Conservation (phyloP, 129 eudicot species). For the Scalesia atractyloides region DNA sequence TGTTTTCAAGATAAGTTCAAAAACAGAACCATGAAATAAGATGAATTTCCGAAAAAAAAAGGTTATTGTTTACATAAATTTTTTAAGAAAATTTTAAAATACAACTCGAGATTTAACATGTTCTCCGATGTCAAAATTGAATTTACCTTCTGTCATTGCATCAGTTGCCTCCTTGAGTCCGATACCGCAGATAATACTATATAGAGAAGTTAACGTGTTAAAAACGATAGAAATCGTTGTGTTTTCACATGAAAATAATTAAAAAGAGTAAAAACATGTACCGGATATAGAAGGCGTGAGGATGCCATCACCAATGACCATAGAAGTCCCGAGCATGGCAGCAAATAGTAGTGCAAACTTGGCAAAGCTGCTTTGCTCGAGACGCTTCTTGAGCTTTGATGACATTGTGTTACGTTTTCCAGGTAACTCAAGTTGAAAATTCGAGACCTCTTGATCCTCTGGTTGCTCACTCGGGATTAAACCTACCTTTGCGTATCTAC, state of each 20-base stretch:
- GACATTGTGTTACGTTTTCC: conserved; percentile 31
- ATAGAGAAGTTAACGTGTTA: background rate
- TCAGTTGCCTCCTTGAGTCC: conserved; percentile 60
- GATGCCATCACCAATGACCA: conserved; percentile 76
- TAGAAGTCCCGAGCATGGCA: conserved; percentile 63
- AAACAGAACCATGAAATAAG: too few relatives aligned
- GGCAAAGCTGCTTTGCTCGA: conserved; percentile 51
- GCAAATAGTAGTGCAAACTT: conserved; percentile 48
- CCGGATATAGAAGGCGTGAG: conserved; percentile 78
- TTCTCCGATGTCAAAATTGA: background rate
- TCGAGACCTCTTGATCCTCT: conserved; percentile 57
- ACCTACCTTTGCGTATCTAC: conserved; percentile 58
- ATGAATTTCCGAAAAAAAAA: too few relatives aligned
- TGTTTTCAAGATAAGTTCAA: too few relatives aligned
- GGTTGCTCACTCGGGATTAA: conserved; percentile 57
- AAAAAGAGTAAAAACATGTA: background rate
- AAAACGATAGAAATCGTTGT: background rate
- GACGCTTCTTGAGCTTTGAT: conserved; percentile 39
- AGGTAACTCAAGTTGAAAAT: conserved; percentile 41
- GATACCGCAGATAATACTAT: conserved; percentile 70
- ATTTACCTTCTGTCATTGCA: conserved; percentile 50
- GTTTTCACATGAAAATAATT: background rate
- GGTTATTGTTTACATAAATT: too few relatives aligned
- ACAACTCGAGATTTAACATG: too few relatives aligned
- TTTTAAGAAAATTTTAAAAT: too few relatives aligned